Base-by-base conservation (phyloP, 2,329 filamentous ascomycete genomes). In the Neurospora sp. region DNA sequence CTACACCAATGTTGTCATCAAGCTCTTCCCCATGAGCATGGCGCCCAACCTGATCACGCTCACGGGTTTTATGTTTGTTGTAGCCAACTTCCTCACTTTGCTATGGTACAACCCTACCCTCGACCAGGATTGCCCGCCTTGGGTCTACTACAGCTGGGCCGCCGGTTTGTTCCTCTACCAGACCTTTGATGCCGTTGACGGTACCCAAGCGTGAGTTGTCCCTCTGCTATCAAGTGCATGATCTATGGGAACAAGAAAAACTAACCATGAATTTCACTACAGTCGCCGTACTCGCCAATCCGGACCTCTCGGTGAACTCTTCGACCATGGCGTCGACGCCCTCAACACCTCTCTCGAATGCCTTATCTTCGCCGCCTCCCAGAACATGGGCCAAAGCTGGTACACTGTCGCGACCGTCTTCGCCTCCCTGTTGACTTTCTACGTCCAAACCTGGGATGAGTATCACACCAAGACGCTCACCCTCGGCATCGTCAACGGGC, bases 401-500 rank as follows among this genome's bases (percentile, higher is more conserved):
- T 89, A 89, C 81, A 97, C 94, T 0, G 89, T 97, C 13, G 82
- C 93, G 71, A 89, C 87, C 4, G 86, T 97, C 17, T 97, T 97
- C 81, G 71, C 67, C 72, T 93, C 91, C 92, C 88, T 95, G 71
- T 84, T 96, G 76, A 97, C 96, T n/a, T 99, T 99, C 81, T 98
- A 98, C 80, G 91, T 98, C 58, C 96, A 98, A 80, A 98, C 96
- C 40, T 99, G 96, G 96, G 96, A 99, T 78, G 96, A 98, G 80
- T 99, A 98, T 82, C 95, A 98, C 82, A 99, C 96, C 68, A 94
- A 97, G 80, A 96, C 94, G 3, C 87, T 99, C 67, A 97, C 93
- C 1, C 87, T 99, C 6, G 96, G 96, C 71, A 83, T 98, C 73
- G 86, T 99, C 74, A 97, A 95, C 73, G 96, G 96, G 0, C 96